Base-by-base conservation (phyloP, 202 grass and related monocot genomes). In the Setaria viridis region DNA sequence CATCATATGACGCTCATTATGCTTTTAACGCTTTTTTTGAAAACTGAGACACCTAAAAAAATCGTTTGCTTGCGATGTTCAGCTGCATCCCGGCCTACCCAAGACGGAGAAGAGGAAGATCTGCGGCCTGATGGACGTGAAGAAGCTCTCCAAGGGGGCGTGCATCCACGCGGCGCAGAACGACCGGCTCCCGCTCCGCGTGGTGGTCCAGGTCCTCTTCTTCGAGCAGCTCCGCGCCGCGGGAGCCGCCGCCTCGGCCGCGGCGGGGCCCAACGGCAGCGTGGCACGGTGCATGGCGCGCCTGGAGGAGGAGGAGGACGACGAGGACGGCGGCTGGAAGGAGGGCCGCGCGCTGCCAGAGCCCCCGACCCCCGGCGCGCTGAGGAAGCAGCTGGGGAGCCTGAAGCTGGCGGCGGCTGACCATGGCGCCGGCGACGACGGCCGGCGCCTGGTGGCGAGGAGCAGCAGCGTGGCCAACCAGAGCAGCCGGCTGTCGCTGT, bases 121-220 rank as follows among this genome's bases (percentile, higher is more conserved):
- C 11, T 89, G 84, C 74, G 78, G 89, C 74, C 76, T 98, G 58
- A 94, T 98, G 74, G 88, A 98, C 70, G 91, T 95, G 20, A 89
- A 86, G 87, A 98, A 98, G 88, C 93, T 98, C 16, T 98, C 95
- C 51, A 89, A 95, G 82, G 93, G 93, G n/a, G 93, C 93, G 41
- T 88, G 84, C 80, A 91, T 86, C 37, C 95, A 98, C 77, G 95
- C 95, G 10, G 93, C 95, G 50, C 93, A 98, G 67, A 98, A 98
- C 66, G 93, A 94, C 77, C 86, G 91, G 1, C 93, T 98, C 46
- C 95, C 95, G 11, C 84, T 98, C 46, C 93, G 94, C 21, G 88
- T 92, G 58, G 87, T 90, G 8, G 93, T 98, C 30, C 95, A 95
- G 85, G 95, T 95, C 30, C 89, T 98, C 72, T 95, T 95, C 80